phyloP scores from a whole-genome alignment of 192 early-diverging fungal species.

The Umbelopsis sp. region DNA sequence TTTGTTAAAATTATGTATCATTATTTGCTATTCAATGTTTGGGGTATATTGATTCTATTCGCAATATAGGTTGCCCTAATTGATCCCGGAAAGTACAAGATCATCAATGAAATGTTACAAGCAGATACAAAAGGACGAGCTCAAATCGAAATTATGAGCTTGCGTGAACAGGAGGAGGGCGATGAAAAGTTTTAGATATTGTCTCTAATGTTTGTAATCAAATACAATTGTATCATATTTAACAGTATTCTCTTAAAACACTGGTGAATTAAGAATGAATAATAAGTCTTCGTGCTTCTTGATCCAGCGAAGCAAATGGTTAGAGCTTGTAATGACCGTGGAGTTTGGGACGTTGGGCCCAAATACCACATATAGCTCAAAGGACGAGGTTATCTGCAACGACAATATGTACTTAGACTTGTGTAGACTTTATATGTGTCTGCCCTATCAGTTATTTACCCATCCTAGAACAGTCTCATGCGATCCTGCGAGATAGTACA shows the following conservation, averaged over 20 bases:
- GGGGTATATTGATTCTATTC: constrained; percentile 10
- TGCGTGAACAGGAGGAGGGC: constrained; percentile 73
- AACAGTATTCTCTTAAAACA: constrained; percentile 52
- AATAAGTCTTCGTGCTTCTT: constrained; percentile 74
- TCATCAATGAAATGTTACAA: constrained; percentile 82
- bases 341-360: constrained; percentile 62
- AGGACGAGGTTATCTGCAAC: constrained; percentile 57
- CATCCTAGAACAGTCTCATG: constrained; percentile 65
- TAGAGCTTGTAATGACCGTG: constrained; percentile 64
- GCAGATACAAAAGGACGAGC: constrained; percentile 87
- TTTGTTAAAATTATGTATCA: not conserved
- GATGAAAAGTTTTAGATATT: constrained; percentile 59
- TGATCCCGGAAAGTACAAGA: constrained; percentile 92
- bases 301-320: constrained; percentile 76
- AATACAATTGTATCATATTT: constrained; percentile 15
- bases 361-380: constrained; percentile 76
- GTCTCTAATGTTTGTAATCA: not conserved
- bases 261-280: constrained; percentile 74
- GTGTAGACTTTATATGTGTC: not conserved
- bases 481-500: constrained; percentile 53
- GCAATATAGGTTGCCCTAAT: constrained; percentile 71
- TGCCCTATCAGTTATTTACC: constrained; percentile 44
- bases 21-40: not conserved
- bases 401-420: not conserved
- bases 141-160: constrained; percentile 84